Evolutionary conservation across 1,284 basidiomycete genomes (phyloP), one percentile per base, ranked within the genome.

Genomic region (Ganoderma multipileum): DNA sequence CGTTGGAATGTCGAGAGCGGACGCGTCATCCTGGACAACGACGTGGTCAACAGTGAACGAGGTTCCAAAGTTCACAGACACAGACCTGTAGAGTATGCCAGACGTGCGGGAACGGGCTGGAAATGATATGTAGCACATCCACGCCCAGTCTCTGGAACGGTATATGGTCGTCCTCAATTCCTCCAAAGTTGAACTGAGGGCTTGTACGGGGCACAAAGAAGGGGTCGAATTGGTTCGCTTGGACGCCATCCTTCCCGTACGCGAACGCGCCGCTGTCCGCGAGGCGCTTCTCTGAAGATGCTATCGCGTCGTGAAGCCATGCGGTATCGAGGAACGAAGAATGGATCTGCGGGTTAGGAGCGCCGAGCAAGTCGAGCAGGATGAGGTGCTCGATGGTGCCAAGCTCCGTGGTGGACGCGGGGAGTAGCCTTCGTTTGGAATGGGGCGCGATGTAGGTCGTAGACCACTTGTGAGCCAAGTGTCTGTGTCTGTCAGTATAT

Each of bases 131-230:
- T 71, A 99, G 81, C 61, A 99, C 83, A 67, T 91, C 95, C 23
- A 99, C 96, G 7, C 97, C 98, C 64, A 85, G 81, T 44, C 84
- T 80, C 57, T 98, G 76, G 82, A 99, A 99, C 18, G 98, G 98
- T 33, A 96, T 80, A 79, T 99, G 98, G 81, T 99, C 98, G 80
- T 99, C 98, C 54, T 91, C 95, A 68, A 99, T 92, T 59, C 90
- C 91, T 1, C 88, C 90, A 20, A 81, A 78, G 69, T 84, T 86
- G 41, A 76, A 71, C 50, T 84, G 81, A 33, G 72, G 75, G 1
- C 79, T 79, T 0, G 75, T 79, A 55, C 90, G 84, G 57, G 85
- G 81, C 30, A 80, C 70, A 80, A 95, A 95, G 79, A 90, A 95
- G 69, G 90, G 91, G 18, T 70, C 78, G 82, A 85, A 88, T 67